A percentile compares a stretch with the other conserved stretches of the same genome.
phyloP scores from a whole-genome alignment of 129 eudicot species.

The Chrysanthemum makinoi region DNA sequence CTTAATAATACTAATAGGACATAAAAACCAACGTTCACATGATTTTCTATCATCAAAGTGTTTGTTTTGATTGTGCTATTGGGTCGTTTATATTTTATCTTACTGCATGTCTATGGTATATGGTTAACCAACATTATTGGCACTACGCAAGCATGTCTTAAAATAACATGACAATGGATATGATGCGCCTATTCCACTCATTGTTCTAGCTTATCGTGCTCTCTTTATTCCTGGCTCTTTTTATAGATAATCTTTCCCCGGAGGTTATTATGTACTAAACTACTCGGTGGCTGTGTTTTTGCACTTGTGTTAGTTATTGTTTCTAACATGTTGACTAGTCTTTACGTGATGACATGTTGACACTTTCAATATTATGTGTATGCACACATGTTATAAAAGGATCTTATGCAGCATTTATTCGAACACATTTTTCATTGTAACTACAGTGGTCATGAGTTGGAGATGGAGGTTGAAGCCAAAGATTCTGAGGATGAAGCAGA shows the following conservation, averaged over 20 bases:
- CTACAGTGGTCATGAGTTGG: conserved; percentile 78
- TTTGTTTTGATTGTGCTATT: neutral
- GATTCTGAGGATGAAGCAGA: conserved; percentile 84
- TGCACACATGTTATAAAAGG: neutral
- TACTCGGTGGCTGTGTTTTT: neutral
- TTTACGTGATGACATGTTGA: conserved; percentile 8
- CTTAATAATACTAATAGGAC: too few relatives aligned
- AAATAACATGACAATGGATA: too few relatives aligned
- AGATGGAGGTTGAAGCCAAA: conserved; percentile 82
- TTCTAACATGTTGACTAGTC: neutral
- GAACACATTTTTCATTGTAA: neutral
- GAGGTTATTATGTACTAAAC: neutral
- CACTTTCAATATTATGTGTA: neutral
- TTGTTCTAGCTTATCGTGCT: too few relatives aligned
- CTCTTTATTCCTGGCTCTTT: too few relatives aligned
- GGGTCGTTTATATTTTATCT: neutral
- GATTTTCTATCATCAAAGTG: neutral
- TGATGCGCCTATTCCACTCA: too few relatives aligned
- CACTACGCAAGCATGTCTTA: too few relatives aligned
- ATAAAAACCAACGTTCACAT: neutral
- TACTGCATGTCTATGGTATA: neutral
- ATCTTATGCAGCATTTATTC: neutral
- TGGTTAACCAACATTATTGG: neutral
- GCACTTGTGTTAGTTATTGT: neutral
- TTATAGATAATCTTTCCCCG: neutral